These are phyloP conservation scores for Diplocarpon rosae DNA, from an alignment of 2,329 filamentous ascomycete genomes.

Conservation along the genomic window DNA sequence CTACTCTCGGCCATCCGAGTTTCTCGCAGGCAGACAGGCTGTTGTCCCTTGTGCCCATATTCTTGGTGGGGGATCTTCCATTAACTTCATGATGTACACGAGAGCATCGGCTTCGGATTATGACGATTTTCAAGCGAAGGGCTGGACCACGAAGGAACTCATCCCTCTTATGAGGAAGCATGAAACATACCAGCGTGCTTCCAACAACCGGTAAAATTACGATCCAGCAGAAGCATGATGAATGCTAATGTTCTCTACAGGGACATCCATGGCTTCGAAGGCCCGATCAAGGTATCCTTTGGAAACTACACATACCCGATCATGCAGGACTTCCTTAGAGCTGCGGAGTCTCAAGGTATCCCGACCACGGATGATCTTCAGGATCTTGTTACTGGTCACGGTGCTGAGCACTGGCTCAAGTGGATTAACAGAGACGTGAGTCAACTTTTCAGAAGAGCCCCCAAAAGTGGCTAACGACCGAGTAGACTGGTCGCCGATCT, in stretches of 20 bases:
- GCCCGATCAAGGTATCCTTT: slow-evolving; percentile 59
- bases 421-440: slow-evolving; percentile 64
- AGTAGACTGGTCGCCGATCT: slow-evolving; percentile 54
- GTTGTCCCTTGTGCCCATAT: slow-evolving; percentile 36
- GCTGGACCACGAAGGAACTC: slow-evolving; percentile 42
- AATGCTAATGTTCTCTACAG: slow-evolving; percentile 24
- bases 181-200: slow-evolving; percentile 43
- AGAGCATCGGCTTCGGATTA: slow-evolving; percentile 36
- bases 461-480: background rate
- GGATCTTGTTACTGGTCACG: slow-evolving; percentile 54
- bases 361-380: slow-evolving; percentile 67
- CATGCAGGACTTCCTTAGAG: slow-evolving; percentile 69
- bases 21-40: slow-evolving; percentile 48
- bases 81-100: slow-evolving; percentile 48
- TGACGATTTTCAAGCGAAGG: slow-evolving; percentile 42
- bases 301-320: slow-evolving; percentile 57
- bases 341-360: slow-evolving; percentile 62
- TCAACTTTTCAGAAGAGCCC: background rate
- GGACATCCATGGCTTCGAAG: slow-evolving; percentile 65
- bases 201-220: slow-evolving; percentile 41
- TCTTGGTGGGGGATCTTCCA: slow-evolving; percentile 50
- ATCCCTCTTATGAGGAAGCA: slow-evolving; percentile 45
- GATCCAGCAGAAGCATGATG: too few species aligned
- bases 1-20: slow-evolving; percentile 44
- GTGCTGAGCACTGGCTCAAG: slow-evolving; percentile 75